phyloP scores from a whole-genome alignment of 148 eudicot genomes.

The Heliosperma pusillum region DNA sequence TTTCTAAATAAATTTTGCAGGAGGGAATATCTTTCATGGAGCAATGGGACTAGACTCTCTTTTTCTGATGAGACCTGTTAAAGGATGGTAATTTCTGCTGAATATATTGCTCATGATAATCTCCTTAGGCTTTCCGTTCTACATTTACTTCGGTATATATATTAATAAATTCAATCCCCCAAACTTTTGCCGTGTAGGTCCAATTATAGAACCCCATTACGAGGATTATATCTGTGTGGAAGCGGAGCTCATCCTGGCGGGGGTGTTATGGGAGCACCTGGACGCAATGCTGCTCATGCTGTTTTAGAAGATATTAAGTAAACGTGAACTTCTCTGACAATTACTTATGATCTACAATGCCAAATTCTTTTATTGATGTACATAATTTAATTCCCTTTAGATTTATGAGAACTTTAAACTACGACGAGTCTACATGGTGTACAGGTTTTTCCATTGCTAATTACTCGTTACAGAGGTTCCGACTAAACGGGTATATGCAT shows the following conservation, averaged over 20 bases:
- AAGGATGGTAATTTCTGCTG: slow-evolving; percentile 72
- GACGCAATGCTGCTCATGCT: slow-evolving; percentile 83
- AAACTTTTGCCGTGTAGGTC: slow-evolving; percentile 47
- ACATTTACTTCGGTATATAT: background rate
- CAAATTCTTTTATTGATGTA: background rate
- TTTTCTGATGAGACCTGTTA: slow-evolving; percentile 87
- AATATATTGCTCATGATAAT: background rate
- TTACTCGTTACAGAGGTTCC: background rate
- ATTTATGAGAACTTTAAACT: background rate
- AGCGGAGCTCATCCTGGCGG: slow-evolving; percentile 98
- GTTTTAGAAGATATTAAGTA: slow-evolving; percentile 54
- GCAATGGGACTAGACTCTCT: slow-evolving; percentile 95
- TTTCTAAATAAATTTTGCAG: slow-evolving; percentile 33
- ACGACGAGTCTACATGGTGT: background rate
- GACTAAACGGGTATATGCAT: background rate
- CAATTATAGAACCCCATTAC: slow-evolving; percentile 70
- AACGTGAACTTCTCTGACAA: background rate
- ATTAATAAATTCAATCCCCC: background rate
- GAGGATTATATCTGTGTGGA: slow-evolving; percentile 86
- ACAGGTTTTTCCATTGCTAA: background rate
- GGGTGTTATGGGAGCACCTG: slow-evolving; percentile 97
- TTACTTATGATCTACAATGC: background rate
- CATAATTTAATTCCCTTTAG: background rate
- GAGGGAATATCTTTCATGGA: slow-evolving; percentile 97
- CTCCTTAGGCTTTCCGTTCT: background rate